Evolutionary conservation across 2,329 filamentous ascomycete genomes (phyloP), one percentile per base, ranked within the genome.

Genomic region (Diaporthe sp.): DNA sequence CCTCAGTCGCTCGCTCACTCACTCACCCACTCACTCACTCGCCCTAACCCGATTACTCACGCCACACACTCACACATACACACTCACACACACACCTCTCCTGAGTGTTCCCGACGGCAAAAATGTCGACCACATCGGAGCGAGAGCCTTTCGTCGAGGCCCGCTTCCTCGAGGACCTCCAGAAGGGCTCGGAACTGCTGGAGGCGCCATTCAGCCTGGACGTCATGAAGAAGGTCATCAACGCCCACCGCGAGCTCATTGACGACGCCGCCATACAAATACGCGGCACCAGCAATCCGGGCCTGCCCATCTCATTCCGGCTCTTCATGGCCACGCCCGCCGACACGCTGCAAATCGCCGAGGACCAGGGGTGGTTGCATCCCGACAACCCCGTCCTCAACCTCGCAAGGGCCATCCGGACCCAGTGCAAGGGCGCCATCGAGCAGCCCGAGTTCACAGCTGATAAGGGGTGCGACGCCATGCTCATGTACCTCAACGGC

Each of bases 71-170:
- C 9, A 22, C 19, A 49, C 44, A 9, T 2, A 10, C 17, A 6
- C 44, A 9, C 44, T 22, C 17, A 6, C 15, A 6, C 22, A 15
- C 37, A 19, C n/a, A 42, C 9, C 58, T 28, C 58, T 13, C 55
- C 28, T 28, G 31, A 51, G 8, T 49, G 58, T 68, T 34, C 10
- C 10, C 19, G 28, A 17, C 39, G 19, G 19, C 31, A 55, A 53
- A 34, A 65, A 76, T 76, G 75, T 76, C 75, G 49, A 68, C 69
- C 58, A 51, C 73, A 46, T 76, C 75, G 53, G 75, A 76, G 46
- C 69, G 75, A 17, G 68, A 67, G 62, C 75, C 75, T 12, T 76
- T 76, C 39, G 67, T 70, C 15, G 75, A 76, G 69, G 69, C 73
- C 53, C 73, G 71, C 49, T 76, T 76, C 62, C 61, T 76, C 12